Evolutionary conservation across 495 filamentous ascomycete species (phyloP).

Genomic region (Clohesyomyces aquaticus): DNA sequence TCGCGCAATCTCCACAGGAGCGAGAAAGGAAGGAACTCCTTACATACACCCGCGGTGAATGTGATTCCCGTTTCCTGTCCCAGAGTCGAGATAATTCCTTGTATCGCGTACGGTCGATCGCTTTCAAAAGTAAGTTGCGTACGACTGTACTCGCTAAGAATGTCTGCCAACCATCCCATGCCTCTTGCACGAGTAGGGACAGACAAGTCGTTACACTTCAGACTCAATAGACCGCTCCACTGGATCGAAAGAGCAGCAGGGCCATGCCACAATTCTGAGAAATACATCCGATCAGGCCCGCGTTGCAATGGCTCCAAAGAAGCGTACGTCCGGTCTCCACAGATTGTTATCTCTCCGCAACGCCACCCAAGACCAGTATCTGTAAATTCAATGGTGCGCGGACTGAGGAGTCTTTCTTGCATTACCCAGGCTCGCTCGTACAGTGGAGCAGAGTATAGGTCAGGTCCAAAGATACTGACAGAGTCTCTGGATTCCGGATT

Average conservation of each 20-base stretch:
- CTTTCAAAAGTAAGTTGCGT: background rate
- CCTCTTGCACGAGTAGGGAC: background rate
- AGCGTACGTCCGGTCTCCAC: background rate
- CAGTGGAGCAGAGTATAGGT: no score
- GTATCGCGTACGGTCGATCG: background rate
- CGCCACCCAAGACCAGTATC: background rate
- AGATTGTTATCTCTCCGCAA: background rate
- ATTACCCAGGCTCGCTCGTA: background rate
- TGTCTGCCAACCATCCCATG: background rate
- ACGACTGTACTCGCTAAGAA: background rate
- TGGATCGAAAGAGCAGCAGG: no score
- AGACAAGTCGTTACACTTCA: background rate
- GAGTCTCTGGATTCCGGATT: no score
- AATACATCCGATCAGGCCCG: no score
- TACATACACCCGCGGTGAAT: background rate
- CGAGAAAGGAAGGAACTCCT: conserved; percentile 1
- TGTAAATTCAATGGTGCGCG: background rate
- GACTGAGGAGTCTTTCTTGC: background rate
- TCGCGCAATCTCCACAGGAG: no score
- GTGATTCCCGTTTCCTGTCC: background rate
- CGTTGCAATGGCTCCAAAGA: background rate
- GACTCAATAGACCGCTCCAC: no score
- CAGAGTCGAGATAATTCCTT: background rate
- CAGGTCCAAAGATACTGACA: no score
- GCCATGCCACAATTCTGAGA: no score